Percentiles rank a stretch among this genome's conserved stretches.
Conservation (phyloP, 2,329 filamentous ascomycete genomes). For the Ceratocystis colombiana region DNA sequence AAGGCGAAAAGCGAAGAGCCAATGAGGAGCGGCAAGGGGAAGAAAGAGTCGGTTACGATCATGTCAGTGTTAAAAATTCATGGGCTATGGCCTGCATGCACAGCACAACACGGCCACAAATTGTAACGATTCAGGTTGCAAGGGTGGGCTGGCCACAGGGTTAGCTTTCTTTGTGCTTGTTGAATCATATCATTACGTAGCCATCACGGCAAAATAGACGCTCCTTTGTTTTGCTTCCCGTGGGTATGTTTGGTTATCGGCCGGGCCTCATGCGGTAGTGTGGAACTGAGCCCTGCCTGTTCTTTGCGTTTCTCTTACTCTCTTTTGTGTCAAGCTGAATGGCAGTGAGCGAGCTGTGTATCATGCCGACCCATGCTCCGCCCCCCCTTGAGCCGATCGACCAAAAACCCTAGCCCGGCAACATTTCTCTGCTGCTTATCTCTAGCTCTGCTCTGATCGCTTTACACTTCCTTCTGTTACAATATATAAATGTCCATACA, state of each 20-base stretch:
- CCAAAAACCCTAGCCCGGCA: not conserved
- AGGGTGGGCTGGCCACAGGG: not conserved
- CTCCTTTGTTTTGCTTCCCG: not conserved
- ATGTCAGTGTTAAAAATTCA: not conserved
- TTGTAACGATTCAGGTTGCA: conserved; percentile 8
- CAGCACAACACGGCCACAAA: conserved; percentile 14
- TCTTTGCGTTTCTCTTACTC: not conserved
- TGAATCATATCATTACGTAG: conserved; percentile 2
- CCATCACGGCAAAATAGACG: not conserved
- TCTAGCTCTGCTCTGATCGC: not conserved
- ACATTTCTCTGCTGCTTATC: conserved; percentile 1
- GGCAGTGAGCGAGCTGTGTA: not conserved
- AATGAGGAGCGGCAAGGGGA: not conserved
- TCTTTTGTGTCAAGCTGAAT: not conserved
- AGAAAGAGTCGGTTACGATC: not conserved
- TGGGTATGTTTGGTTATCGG: not conserved
- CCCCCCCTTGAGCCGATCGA: conserved; percentile 3
- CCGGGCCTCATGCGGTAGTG: conserved; percentile 5
- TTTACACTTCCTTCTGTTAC: conserved; percentile 9
- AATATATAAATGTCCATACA: not conserved
- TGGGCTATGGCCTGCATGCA: not conserved
- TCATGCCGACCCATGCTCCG: conserved; percentile 14
- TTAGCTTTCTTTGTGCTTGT: not conserved
- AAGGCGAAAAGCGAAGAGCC: not conserved
- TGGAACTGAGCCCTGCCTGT: not conserved